A percentile compares a stretch with the other conserved stretches of the same genome.
phyloP scores from a whole-genome alignment of 768 basidiomycete genomes.

The Boletus sp. region DNA sequence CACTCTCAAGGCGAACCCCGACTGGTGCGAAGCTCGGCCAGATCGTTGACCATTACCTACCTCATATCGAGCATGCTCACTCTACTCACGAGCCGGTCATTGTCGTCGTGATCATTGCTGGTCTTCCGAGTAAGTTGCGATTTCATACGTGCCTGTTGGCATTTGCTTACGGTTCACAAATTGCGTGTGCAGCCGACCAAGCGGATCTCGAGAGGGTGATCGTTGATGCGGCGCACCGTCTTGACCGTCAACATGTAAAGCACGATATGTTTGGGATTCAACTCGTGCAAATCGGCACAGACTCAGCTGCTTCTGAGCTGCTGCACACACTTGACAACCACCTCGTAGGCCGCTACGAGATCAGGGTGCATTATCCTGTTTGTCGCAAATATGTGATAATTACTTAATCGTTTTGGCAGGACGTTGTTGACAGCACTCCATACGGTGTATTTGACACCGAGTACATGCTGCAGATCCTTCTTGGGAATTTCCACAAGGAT shows the following conservation, averaged over 20 bases:
- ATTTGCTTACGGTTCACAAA: background rate
- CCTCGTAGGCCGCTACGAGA: slow-evolving; percentile 29
- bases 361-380: slow-evolving; percentile 21
- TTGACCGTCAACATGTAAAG: slow-evolving; percentile 35
- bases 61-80: slow-evolving; percentile 27
- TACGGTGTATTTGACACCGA: slow-evolving; percentile 34
- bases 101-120: slow-evolving; percentile 38
- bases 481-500: slow-evolving; percentile 24
- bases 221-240: slow-evolving; percentile 36
- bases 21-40: slow-evolving; percentile 36
- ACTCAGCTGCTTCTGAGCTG: slow-evolving; percentile 35
- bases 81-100: slow-evolving; percentile 34
- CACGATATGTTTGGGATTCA: slow-evolving; percentile 43
- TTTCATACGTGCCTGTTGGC: background rate
- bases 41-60: slow-evolving; percentile 37
- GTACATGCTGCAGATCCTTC: slow-evolving; percentile 35
- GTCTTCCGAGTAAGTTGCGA: slow-evolving; percentile 36
- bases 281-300: slow-evolving; percentile 45
- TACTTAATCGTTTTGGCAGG: slow-evolving; percentile 24
- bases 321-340: slow-evolving; percentile 41
- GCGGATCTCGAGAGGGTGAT: slow-evolving; percentile 28
- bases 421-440: slow-evolving; percentile 47
- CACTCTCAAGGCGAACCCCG: slow-evolving; percentile 27
- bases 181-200: slow-evolving; percentile 25
- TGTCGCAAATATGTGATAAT: background rate